phyloP scores from a whole-genome alignment of 495 filamentous ascomycete genomes.

The Bryoglossum gracile region DNA sequence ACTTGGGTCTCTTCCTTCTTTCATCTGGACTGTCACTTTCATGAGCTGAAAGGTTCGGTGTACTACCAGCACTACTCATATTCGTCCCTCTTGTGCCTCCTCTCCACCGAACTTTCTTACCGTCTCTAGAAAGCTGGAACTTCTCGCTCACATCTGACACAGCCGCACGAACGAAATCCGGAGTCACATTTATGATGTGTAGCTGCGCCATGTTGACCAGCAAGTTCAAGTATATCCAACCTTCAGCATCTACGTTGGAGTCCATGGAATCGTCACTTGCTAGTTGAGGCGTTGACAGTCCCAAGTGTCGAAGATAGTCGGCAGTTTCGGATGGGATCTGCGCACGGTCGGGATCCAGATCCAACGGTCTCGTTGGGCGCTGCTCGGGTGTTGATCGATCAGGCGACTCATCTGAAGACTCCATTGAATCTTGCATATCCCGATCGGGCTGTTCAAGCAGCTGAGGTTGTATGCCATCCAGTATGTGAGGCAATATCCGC shows the following conservation, averaged over 20 bases:
- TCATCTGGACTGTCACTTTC: constrained; percentile 36
- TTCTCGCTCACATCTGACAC: constrained; percentile 56
- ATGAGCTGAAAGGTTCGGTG: constrained; percentile 33
- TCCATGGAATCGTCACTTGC: constrained; percentile 33
- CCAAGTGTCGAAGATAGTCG: constrained; percentile 65
- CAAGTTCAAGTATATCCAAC: constrained; percentile 79
- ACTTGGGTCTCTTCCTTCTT: constrained; percentile 26
- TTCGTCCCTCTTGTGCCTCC: constrained; percentile 53
- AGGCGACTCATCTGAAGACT: constrained; percentile 3
- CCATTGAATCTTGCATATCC: constrained; percentile 1
- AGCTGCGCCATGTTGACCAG: constrained; percentile 75
- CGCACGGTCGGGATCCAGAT: constrained; percentile 60
- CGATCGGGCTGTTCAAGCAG: not conserved
- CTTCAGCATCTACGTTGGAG: constrained; percentile 45
- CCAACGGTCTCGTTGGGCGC: constrained; percentile 62
- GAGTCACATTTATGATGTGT: constrained; percentile 69
- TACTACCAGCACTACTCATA: constrained; percentile 47
- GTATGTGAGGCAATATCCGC: constrained; percentile 32
- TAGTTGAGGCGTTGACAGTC: constrained; percentile 43
- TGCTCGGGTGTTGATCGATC: constrained; percentile 40
- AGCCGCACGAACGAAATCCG: constrained; percentile 62
- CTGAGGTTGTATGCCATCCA: constrained; percentile 2
- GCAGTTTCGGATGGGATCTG: constrained; percentile 67
- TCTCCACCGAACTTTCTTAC: constrained; percentile 66
- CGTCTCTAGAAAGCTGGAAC: constrained; percentile 66